These are phyloP conservation scores for Biscogniauxia sp. DNA, from an alignment of 2,329 filamentous ascomycete genomes.

Conservation along the genomic window DNA sequence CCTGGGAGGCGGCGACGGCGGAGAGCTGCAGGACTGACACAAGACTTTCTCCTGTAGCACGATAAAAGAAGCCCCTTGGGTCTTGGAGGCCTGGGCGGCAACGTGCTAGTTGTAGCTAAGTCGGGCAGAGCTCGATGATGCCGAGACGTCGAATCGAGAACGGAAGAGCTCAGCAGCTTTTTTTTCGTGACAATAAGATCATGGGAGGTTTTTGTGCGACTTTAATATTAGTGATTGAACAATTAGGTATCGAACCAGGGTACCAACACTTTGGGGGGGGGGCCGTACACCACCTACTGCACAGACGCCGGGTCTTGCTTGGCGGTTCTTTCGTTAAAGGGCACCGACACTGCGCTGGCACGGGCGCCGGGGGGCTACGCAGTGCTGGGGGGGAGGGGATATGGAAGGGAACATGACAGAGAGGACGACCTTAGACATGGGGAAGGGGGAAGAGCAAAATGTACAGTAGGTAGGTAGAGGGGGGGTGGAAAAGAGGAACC, in stretches of 20 bases:
- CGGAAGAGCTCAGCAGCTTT: conserved; percentile 29
- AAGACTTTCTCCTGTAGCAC: conserved; percentile 33
- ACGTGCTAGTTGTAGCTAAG: conserved; percentile 29
- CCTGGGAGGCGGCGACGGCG: conserved; percentile 41
- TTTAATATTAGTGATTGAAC: conserved; percentile 37
- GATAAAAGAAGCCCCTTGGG: conserved; percentile 25
- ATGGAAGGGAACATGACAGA: conserved; percentile 23
- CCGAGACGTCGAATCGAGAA: conserved; percentile 28
- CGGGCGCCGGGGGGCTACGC: conserved; percentile 22
- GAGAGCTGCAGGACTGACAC: conserved; percentile 45
- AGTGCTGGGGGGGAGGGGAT: conserved; percentile 14
- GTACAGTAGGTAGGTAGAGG: not conserved
- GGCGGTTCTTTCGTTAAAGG: conserved; percentile 29
- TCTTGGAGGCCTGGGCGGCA: conserved; percentile 28
- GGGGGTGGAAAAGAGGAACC: conserved; percentile 10
- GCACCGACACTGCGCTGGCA: conserved; percentile 32
- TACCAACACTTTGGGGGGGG: conserved; percentile 25
- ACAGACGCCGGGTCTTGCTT: conserved; percentile 33
- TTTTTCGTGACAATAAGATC: conserved; percentile 29
- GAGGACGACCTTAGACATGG: conserved; percentile 9
- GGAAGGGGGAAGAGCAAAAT: conserved; percentile 2
- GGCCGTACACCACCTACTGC: conserved; percentile 25
- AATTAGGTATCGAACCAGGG: conserved; percentile 29
- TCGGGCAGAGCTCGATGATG: conserved; percentile 28
- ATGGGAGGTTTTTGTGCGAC: conserved; percentile 37